Base-by-base conservation (phyloP, 2,329 filamentous ascomycete species). In the Diaporthe vexans region DNA sequence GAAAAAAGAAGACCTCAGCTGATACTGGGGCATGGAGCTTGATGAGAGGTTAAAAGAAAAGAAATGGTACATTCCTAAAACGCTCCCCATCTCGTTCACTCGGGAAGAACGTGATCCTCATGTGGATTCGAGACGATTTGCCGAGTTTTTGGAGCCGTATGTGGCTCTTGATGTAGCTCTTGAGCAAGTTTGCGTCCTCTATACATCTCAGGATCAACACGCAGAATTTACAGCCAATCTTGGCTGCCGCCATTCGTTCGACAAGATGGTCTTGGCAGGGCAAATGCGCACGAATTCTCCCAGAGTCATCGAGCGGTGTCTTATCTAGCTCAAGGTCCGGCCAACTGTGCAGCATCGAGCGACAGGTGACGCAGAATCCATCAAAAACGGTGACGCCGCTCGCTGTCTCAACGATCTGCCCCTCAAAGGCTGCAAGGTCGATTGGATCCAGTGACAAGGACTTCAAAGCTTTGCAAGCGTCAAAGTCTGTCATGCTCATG, bases 131-230 rank as follows among this genome's bases (percentile, higher is more conserved):
- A 3, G 56, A 58, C 29, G 56, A 58, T 58, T 37, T 58, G 10
- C 56, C 56, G 5, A 58, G 29, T 15, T 37, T 37, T n/a, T 8
- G 56, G n/a, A 58, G 56, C 19, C 19, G 4, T 15, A 33, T 37
- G 17, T 58, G 15, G 33, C 4, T 15, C 15, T 58, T 29, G 9
- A 58, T n/a, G 13, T n/a, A 58, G 1, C 1, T 13, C 2, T 58
- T 19, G 10, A 58, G 11, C 4, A 1, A 0, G 1, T 6, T 17
- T 8, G 1, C 17, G 4, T 57, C 3, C 19, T 37, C 5, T 13
- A 37, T 19, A 0, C 33, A 5, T 4, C 10, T 5, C 2, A n/a
- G 0, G 3, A 58, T n/a, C 4, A 58, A 8, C 9, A 3, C 9
- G 33, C 56, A 58, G 9, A 4, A 58, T 29, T 7, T 37, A 26